Conservation (phyloP, 768 basidiomycete genomes). For the Boletus speciosus region DNA sequence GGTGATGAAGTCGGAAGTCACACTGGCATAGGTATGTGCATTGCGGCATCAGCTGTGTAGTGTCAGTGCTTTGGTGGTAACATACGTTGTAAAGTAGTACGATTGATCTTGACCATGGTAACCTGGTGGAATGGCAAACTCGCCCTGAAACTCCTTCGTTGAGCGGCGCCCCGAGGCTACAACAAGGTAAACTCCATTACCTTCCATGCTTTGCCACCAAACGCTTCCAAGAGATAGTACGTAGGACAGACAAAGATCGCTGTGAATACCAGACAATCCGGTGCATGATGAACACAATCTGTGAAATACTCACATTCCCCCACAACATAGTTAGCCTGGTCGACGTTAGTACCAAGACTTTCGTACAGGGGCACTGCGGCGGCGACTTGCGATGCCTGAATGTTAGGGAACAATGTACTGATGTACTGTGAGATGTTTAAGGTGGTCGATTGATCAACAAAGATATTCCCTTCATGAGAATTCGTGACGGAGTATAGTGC, state of each 20-base stretch:
- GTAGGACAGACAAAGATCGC: constrained; percentile 8
- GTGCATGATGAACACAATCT: neutral
- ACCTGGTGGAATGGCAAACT: constrained; percentile 5
- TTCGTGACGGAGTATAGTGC: constrained; percentile 6
- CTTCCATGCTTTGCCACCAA: constrained; percentile 5
- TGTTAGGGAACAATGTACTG: neutral
- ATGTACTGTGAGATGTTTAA: constrained; percentile 1
- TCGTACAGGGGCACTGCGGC: neutral
- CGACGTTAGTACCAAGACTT: neutral
- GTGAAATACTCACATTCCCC: constrained; percentile 1
- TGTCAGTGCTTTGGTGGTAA: neutral
- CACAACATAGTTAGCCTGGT: neutral
- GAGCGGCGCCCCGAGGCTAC: neutral
- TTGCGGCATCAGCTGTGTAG: neutral
- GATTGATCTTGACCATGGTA: neutral
- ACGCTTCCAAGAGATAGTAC: constrained; percentile 1
- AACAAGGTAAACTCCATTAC: neutral
- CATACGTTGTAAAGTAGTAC: constrained; percentile 5
- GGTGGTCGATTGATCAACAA: neutral
- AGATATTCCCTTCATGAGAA: neutral
- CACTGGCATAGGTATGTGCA: neutral
- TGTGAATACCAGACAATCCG: neutral
- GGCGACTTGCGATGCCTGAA: neutral
- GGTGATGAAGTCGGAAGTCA: constrained; percentile 2
- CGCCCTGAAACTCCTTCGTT: neutral